Evolutionary conservation across 331 rosid genomes (phyloP), one percentile per base, ranked within the genome.

Genomic region (Quercus lobata): DNA sequence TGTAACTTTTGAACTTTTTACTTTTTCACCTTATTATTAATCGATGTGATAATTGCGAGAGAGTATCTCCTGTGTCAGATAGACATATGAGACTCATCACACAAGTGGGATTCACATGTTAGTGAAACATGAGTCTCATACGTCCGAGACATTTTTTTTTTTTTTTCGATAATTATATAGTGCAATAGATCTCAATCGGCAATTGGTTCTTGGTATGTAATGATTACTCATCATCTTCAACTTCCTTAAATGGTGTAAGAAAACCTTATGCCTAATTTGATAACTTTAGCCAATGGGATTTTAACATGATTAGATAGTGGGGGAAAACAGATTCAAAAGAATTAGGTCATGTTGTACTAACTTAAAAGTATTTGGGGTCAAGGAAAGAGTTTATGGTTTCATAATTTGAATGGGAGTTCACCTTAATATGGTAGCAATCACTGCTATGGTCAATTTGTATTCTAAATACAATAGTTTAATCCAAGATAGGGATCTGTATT

Each of bases 341-440:
- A 35, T 35, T 7, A 7, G 44, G 44, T 0, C 44, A 70, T 78
- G 83, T 63, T 88, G 88, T 73, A 75, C 84, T 12, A 63, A 78
- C 58, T 78, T 86, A 77, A 84, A 84, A 35, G 61, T 78, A 62
- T 82, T 72, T 84, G 69, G 72, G 72, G 41, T 76, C 73, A 54
- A 17, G 90, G 92, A 55, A 80, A 73, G 88, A 88, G 90, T 86
- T 55, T 88, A 88, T 61, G 90, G 92, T 41, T 78, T 80, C 70
- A 72, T 88, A 73, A 78, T 84, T 58, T 78, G 75, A 35, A 77
- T 19, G 34, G 81, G 84, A 30, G 21, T 29, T 37, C 70, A 82
- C 34, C 83, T 82, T 76, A 90, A 88, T 79, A 29, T 84, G 35
- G 82, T 88, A 19, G 87, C 87, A 32, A 69, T 71, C 17, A 88